phyloP scores from a whole-genome alignment of 768 basidiomycete species.

The Lactarius evosmus region DNA sequence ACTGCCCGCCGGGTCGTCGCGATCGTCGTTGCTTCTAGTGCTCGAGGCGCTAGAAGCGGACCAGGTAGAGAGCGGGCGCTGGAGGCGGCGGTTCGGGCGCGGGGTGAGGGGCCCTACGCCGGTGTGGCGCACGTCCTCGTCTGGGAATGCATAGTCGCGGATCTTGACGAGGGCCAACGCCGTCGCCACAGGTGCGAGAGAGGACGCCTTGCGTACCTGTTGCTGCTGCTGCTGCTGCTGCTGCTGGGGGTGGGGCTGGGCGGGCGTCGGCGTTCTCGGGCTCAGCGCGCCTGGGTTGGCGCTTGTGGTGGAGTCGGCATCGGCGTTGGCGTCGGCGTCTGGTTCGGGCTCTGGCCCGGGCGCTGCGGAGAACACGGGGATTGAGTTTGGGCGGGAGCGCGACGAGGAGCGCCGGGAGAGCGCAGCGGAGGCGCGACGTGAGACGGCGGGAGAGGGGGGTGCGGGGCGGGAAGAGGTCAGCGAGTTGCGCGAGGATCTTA shows the following conservation, averaged over 20 bases:
- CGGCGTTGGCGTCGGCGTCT: constrained; percentile 15
- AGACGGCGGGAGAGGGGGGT: constrained; percentile 55
- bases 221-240: constrained; percentile 1
- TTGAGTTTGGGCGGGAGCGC: constrained; percentile 39
- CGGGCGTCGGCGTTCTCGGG: constrained; percentile 21
- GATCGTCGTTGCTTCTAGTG: constrained; percentile 27
- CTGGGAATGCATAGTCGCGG: constrained; percentile 48
- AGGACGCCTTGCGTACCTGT: background rate
- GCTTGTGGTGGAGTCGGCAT: background rate
- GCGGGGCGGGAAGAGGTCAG: constrained; percentile 55
- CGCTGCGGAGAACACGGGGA: constrained; percentile 34
- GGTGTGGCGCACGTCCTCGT: constrained; percentile 43
- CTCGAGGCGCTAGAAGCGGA: constrained; percentile 32
- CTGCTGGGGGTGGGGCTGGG: background rate
- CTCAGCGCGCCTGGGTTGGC: background rate
- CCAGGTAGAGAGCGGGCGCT: constrained; percentile 31
- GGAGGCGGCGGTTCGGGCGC: constrained; percentile 37
- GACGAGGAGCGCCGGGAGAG: constrained; percentile 39
- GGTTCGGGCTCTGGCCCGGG: constrained; percentile 16
- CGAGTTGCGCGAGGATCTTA: constrained; percentile 35
- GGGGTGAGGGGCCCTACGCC: constrained; percentile 44
- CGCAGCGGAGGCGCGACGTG: constrained; percentile 43
- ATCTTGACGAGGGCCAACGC: constrained; percentile 39
- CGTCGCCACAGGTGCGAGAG: constrained; percentile 10
- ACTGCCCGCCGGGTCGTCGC: constrained; percentile 32